phyloP scores from a whole-genome alignment of 2,329 filamentous ascomycete species.

The Diaporthe longicolla region DNA sequence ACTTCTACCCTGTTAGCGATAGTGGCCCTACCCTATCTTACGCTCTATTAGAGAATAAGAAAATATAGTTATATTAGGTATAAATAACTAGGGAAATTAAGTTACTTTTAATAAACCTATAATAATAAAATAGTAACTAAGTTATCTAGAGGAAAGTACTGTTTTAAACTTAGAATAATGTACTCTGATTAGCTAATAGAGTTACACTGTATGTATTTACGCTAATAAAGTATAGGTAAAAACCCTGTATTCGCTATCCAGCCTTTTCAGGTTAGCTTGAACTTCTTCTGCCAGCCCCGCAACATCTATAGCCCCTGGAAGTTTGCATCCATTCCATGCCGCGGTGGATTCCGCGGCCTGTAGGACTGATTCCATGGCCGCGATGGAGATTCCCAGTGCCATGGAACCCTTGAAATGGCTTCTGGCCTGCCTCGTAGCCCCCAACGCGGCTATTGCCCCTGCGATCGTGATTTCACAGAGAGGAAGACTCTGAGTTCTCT shows the following conservation, averaged over 20 bases:
- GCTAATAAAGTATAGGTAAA: too few species aligned
- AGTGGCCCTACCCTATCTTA: too few species aligned
- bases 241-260: not conserved
- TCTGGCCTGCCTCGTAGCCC: constrained; percentile 6
- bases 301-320: constrained; percentile 17
- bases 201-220: too few species aligned
- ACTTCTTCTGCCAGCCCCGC: constrained; percentile 11
- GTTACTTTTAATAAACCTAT: too few species aligned
- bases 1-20: too few species aligned
- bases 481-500: not conserved
- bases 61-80: too few species aligned
- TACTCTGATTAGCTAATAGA: too few species aligned
- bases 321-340: constrained; percentile 13
- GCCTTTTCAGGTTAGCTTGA: not conserved
- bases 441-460: constrained; percentile 8
- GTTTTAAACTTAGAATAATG: too few species aligned
- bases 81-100: too few species aligned
- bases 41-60: too few species aligned
- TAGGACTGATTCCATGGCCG: not conserved
- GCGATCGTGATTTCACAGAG: constrained; percentile 13
- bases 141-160: too few species aligned
- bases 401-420: constrained; percentile 13
- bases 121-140: too few species aligned
- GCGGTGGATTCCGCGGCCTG: constrained; percentile 17
- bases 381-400: constrained; percentile 6